Evolutionary conservation across 768 basidiomycete genomes (phyloP).

Genomic region (Macrocybe gigantea): DNA sequence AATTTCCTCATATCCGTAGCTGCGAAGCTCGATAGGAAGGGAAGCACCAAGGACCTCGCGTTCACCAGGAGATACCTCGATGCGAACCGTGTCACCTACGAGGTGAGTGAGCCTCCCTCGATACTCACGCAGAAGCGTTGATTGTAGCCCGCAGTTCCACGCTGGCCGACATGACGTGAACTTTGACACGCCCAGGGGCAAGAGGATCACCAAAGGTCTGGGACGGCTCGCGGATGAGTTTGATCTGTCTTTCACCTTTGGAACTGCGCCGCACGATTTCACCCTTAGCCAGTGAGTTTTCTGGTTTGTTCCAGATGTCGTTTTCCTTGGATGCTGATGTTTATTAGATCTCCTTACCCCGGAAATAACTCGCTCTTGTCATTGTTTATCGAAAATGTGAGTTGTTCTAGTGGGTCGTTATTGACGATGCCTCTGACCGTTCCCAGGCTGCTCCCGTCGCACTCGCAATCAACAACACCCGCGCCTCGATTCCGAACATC

Average conservation of each 20-base stretch:
- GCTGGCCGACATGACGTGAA: constrained; percentile 38
- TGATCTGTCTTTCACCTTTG: constrained; percentile 58
- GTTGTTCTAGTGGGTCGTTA: constrained; percentile 9
- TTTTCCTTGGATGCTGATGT: constrained; percentile 3
- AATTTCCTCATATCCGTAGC: constrained; percentile 19
- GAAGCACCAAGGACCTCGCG: constrained; percentile 35
- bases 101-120: constrained; percentile 32
- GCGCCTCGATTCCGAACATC: constrained; percentile 52
- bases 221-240: constrained; percentile 47
- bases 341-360: constrained; percentile 51
- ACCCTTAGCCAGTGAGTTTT: constrained; percentile 50
- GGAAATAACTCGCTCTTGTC: constrained; percentile 56
- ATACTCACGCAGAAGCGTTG: background rate
- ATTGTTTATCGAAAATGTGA: constrained; percentile 45
- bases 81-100: constrained; percentile 70
- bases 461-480: constrained; percentile 58
- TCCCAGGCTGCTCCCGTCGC: constrained; percentile 47
- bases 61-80: constrained; percentile 75
- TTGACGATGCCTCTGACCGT: background rate
- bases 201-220: constrained; percentile 49
- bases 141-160: constrained; percentile 48
- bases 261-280: constrained; percentile 73
- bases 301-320: background rate
- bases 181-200: constrained; percentile 60
- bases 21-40: constrained; percentile 31